Base-by-base conservation (phyloP, 768 basidiomycete genomes). In the Leccinum barrowsii region DNA sequence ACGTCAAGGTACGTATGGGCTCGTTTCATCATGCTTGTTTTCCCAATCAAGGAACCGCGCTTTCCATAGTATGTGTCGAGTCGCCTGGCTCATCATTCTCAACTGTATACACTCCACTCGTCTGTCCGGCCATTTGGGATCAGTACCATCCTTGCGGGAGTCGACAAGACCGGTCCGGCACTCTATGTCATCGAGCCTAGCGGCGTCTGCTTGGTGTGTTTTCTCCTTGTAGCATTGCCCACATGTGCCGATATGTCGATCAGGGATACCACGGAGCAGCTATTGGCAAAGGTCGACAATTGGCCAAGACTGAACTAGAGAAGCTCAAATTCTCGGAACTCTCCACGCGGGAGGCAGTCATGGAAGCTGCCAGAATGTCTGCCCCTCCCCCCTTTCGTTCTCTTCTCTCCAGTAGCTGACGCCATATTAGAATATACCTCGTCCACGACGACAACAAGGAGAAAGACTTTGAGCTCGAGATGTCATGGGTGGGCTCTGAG, bases 371-470 rank as follows among this genome's bases (percentile, higher is more conserved):
- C 5, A 82, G 95, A 75, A 98, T 99, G 96, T 98, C 70, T 63
- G 91, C 78, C 24, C 22, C 28, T 37, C 56, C 35, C 7, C 56
- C 40, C 15, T 21, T 40, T 28, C 32, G 44, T 0, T 32, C 48
- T 57, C 5, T 7, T 35, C 44, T 58, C 40, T n/a, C 11, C 34
- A 52, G 47, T 4, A 35, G 30, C 59, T 60, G 68, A 56, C 49
- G 13, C 47, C 34, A 44, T 51, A 47, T 28, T 70, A 99, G 96
- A 70, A 96, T 98, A 70, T 94, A 99, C 75, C 84, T 93, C 42
- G 94, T 97, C 15, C 97, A 99, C 69, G 96, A 98, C 62, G 97
- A 98, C 70, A 87, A 91, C 60, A 97, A 98, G 74, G 95, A 98
- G 77, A 98, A 98, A 71, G 92, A 95, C 52, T 98, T 99, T 63